A percentile compares a stretch with the other conserved stretches of the same genome.
These are phyloP conservation scores for Penicillium sp. DNA, from an alignment of 2,329 filamentous ascomycete genomes.

Conservation along the genomic window DNA sequence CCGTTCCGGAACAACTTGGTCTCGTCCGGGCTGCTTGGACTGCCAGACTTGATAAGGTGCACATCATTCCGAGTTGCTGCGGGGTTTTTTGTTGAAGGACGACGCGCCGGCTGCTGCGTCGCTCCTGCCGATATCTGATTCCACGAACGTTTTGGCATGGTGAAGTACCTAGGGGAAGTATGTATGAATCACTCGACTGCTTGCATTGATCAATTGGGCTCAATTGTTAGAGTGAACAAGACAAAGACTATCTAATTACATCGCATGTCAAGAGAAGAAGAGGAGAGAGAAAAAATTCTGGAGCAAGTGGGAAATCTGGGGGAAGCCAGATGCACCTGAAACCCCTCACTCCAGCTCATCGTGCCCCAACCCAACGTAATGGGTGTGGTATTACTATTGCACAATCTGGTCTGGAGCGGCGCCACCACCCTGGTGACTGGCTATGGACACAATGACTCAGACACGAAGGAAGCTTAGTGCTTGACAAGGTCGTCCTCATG, in stretches of 20 bases:
- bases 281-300: background rate
- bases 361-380: no score
- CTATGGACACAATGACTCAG: no score
- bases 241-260: background rate
- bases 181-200: background rate
- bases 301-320: slow-evolving; percentile 1
- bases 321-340: background rate
- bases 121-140: slow-evolving; percentile 12
- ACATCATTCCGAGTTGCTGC: background rate
- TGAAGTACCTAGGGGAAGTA: background rate
- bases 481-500: no score
- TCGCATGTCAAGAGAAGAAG: background rate
- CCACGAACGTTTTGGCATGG: slow-evolving; percentile 15
- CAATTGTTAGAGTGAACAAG: background rate
- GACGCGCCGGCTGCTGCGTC: slow-evolving; percentile 7
- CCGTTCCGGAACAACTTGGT: slow-evolving; percentile 4
- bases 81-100: slow-evolving; percentile 2
- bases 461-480: no score
- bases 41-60: slow-evolving; percentile 10
- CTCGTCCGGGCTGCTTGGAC: slow-evolving; percentile 10
- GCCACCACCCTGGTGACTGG: no score
- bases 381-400: no score
- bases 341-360: background rate
- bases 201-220: background rate
- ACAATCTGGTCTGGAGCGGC: slow-evolving; percentile 1